Conservation (phyloP, 345 rosid species). For the Rhizophora apiculata region DNA sequence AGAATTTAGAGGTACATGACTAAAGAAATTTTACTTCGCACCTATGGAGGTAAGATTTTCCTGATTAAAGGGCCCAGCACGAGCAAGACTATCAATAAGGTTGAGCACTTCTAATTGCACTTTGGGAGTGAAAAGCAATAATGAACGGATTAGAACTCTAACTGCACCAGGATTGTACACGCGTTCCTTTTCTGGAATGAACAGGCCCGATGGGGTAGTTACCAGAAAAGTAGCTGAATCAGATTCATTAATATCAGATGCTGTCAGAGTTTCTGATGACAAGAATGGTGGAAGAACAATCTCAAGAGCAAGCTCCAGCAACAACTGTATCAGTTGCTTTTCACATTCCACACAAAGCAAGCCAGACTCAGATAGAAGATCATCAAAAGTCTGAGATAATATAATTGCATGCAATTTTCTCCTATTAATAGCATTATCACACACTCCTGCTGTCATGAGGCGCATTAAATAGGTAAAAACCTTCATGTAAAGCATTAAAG, state of each 20-base stretch:
- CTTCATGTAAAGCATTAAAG: conserved; percentile 52
- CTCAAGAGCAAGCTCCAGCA: conserved; percentile 95
- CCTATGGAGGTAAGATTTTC: conserved; percentile 93
- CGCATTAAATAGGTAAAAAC: conserved; percentile 82
- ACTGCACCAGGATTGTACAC: conserved; percentile 90
- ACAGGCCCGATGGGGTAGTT: conserved; percentile 54
- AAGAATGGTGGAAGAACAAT: conserved; percentile 87
- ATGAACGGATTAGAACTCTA: conserved; percentile 73
- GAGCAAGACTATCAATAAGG: conserved; percentile 80
- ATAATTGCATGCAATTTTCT: conserved; percentile 72
- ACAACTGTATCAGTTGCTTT: conserved; percentile 89
- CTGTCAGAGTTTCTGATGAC: conserved; percentile 47
- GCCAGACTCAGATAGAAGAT: conserved; percentile 87
- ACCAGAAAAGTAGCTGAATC: conserved; percentile 50
- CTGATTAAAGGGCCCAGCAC: conserved; percentile 85
- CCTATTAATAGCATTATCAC: conserved; percentile 75
- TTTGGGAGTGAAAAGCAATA: conserved; percentile 91
- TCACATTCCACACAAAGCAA: conserved; percentile 91
- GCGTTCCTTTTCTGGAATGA: conserved; percentile 74
- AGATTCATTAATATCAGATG: conserved; percentile 42
- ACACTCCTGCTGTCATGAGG: conserved; percentile 84
- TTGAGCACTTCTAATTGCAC: conserved; percentile 83
- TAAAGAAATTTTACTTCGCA: conserved; percentile 31
- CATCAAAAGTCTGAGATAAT: conserved; percentile 86
- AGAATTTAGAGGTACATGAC: not conserved